Conservation (phyloP, 2,329 filamentous ascomycete species). For the Magnaporthiopsis incrustans region DNA sequence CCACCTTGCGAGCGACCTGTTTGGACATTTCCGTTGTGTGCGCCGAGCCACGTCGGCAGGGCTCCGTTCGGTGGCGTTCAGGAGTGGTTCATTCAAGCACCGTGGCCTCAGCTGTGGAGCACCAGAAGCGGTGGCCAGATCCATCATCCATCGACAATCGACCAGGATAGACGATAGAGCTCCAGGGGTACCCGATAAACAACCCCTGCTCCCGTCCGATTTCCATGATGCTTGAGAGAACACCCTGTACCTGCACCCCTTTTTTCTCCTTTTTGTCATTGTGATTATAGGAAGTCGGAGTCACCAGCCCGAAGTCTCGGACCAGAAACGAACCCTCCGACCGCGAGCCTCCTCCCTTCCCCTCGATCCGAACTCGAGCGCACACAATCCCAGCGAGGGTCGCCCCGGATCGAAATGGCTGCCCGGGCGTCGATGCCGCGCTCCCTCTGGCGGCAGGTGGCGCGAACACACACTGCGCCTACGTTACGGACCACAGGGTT, state of each 20-base stretch:
- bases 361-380: background rate
- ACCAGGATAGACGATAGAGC: background rate
- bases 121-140: background rate
- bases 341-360: background rate
- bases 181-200: background rate
- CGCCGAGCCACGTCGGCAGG: no score
- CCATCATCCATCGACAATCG: no score
- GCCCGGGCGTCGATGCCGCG: constrained; percentile 8
- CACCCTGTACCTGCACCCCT: background rate
- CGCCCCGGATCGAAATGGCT: background rate
- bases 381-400: background rate
- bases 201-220: background rate
- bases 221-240: background rate
- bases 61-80: no score
- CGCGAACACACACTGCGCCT: constrained; percentile 1
- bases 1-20: no score
- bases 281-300: background rate
- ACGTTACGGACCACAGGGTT: background rate
- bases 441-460: constrained; percentile 9
- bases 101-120: background rate
- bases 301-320: no score
- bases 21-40: no score
- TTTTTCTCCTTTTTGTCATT: background rate
- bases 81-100: background rate
- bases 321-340: background rate